Percentiles rank a stretch among this genome's conserved stretches.
phyloP scores from a whole-genome alignment of 169 alveolate species.

The Besnoitia besnoiti region DNA sequence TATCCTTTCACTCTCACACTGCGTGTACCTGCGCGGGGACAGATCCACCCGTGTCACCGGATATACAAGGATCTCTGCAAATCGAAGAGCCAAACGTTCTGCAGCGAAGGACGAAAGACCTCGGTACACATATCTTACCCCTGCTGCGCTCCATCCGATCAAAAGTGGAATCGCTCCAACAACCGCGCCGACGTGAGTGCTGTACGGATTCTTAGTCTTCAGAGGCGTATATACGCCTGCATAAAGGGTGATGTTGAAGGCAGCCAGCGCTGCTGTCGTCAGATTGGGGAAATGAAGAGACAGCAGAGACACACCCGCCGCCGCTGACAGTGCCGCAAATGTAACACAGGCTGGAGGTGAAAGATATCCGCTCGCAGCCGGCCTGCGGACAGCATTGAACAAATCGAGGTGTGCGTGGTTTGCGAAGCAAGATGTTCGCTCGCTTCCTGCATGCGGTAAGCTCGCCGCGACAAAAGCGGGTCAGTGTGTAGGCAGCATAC shows the following conservation, averaged over 20 bases:
- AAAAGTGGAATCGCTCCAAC: slow-evolving; percentile 65
- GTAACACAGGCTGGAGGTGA: slow-evolving; percentile 5
- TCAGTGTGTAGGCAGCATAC: not conserved
- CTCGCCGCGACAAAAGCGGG: not conserved
- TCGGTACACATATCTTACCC: no score
- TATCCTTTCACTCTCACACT: no score
- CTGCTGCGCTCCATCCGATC: slow-evolving; percentile 68
- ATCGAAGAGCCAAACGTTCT: no score
- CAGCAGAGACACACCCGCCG: slow-evolving; percentile 50
- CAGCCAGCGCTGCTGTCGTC: slow-evolving; percentile 42
- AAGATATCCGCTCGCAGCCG: slow-evolving; percentile 9
- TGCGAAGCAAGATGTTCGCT: no score
- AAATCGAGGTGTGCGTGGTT: not conserved
- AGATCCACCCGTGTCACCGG: no score
- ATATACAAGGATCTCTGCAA: no score
- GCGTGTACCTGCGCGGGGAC: no score
- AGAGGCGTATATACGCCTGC: slow-evolving; percentile 68
- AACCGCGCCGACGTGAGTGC: slow-evolving; percentile 68
- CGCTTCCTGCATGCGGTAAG: no score
- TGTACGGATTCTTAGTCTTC: slow-evolving; percentile 51
- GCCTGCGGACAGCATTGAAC: slow-evolving; percentile 5
- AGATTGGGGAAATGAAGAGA: not conserved
- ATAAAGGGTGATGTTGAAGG: slow-evolving; percentile 47
- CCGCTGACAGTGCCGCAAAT: slow-evolving; percentile 27
- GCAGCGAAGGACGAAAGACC: no score